phyloP scores from a whole-genome alignment of 106 monocot species.

The Dendrobium huoshanense region DNA sequence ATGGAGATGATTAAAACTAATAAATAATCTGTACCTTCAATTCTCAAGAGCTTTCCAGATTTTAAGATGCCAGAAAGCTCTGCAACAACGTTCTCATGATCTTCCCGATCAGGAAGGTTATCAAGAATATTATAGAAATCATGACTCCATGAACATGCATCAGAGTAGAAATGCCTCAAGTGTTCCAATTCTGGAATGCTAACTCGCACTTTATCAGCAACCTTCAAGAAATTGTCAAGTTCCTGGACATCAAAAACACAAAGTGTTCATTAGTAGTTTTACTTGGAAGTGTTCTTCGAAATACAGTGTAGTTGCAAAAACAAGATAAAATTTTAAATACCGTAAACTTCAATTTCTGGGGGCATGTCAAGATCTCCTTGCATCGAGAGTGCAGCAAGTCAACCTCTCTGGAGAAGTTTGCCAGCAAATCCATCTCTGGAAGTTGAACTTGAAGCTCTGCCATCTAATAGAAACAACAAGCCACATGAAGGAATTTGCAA shows the following conservation, averaged over 20 bases:
- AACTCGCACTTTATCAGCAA: constrained; percentile 24
- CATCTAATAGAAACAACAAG: constrained; percentile 33
- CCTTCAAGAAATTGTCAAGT: constrained; percentile 50
- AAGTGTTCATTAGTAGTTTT: background rate
- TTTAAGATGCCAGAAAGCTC: constrained; percentile 45
- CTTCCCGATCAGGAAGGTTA: constrained; percentile 31
- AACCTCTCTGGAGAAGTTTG: constrained; percentile 35
- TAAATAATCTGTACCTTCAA: constrained; percentile 29
- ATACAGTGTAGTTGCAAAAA: background rate
- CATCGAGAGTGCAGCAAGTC: constrained; percentile 45
- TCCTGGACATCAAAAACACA: constrained; percentile 33
- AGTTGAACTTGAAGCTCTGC: constrained; percentile 38
- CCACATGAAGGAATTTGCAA: background rate
- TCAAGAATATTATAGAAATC: constrained; percentile 27
- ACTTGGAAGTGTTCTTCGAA: background rate
- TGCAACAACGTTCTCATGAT: constrained; percentile 40
- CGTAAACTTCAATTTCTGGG: constrained; percentile 49
- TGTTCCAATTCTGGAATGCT: constrained; percentile 58
- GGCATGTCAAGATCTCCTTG: constrained; percentile 31
- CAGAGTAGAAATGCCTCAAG: constrained; percentile 34
- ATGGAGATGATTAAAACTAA: background rate
- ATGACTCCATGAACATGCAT: constrained; percentile 54
- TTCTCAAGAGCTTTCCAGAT: constrained; percentile 37
- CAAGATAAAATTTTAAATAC: background rate
- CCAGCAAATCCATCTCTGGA: constrained; percentile 56